Evolutionary conservation across 495 filamentous ascomycete genomes (phyloP).

Genomic region (Aspergillus bertholletiae): DNA sequence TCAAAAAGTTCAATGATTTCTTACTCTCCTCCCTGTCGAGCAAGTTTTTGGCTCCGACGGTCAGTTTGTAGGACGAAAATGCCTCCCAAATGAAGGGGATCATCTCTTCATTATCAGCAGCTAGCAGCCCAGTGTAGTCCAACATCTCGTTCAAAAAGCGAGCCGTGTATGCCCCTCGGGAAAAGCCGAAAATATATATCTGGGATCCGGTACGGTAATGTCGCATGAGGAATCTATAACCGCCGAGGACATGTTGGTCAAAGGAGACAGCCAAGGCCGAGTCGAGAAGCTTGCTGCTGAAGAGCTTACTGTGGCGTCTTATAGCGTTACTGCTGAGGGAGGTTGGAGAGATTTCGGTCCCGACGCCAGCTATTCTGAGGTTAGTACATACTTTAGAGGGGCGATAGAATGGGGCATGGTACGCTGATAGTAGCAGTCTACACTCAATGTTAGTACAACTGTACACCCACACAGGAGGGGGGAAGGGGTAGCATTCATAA

Average conservation of each 20-base stretch:
- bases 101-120: conserved; percentile 77
- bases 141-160: conserved; percentile 81
- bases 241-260: conserved; percentile 71
- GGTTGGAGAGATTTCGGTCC: neutral
- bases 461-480: neutral
- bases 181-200: conserved; percentile 79
- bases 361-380: neutral
- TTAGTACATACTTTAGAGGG: neutral
- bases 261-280: conserved; percentile 71
- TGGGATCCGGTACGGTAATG: conserved; percentile 68
- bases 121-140: conserved; percentile 69
- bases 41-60: conserved; percentile 48
- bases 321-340: neutral
- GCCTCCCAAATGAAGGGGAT: conserved; percentile 69
- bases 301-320: conserved; percentile 39
- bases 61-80: conserved; percentile 56
- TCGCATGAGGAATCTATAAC: conserved; percentile 83
- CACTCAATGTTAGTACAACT: neutral
- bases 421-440: conserved; percentile 2
- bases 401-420: neutral
- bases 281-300: conserved; percentile 52
- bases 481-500: neutral
- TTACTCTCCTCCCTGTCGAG: conserved; percentile 48
- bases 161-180: conserved; percentile 73
- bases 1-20: conserved; percentile 62